Evolutionary conservation across 257 asterid species (phyloP).

Genomic region (Fraxinus excelsior): DNA sequence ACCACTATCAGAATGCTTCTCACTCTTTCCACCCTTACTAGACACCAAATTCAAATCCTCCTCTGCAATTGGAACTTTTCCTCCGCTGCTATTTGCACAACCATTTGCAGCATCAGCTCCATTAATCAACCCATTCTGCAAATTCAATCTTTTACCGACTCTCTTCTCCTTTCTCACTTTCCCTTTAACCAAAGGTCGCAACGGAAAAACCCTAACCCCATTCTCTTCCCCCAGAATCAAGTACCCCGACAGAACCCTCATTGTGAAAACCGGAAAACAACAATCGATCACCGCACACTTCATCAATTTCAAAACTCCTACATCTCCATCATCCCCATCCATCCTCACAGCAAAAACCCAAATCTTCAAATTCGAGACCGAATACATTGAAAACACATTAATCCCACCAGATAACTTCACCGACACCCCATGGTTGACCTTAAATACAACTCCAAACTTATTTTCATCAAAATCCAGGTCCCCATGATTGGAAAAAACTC

Average conservation of each 20-base stretch:
- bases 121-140: conserved; percentile 33
- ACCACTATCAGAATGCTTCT: conserved; percentile 51
- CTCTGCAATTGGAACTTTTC: conserved; percentile 24
- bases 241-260: conserved; percentile 53
- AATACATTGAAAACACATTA: conserved; percentile 63
- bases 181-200: conserved; percentile 65
- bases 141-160: conserved; percentile 35
- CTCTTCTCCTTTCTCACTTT: conserved; percentile 47
- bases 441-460: conserved; percentile 51
- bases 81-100: conserved; percentile 17
- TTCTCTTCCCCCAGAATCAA: conserved; percentile 77
- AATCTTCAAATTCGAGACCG: conserved; percentile 63
- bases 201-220: conserved; percentile 71
- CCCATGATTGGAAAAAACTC: conserved; percentile 50
- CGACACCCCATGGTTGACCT: conserved; percentile 70
- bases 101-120: conserved; percentile 18
- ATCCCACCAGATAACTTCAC: conserved; percentile 59
- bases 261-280: conserved; percentile 54
- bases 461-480: conserved; percentile 53
- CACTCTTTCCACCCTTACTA: conserved; percentile 37
- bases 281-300: conserved; percentile 83
- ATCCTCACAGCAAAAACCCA: conserved; percentile 72
- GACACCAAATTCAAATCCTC: conserved; percentile 33
- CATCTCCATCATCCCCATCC: conserved; percentile 40
- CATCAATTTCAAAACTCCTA: conserved; percentile 60